Evolutionary conservation across 192 early-diverging fungal species (phyloP).

Genomic region (Coemansia sp.): DNA sequence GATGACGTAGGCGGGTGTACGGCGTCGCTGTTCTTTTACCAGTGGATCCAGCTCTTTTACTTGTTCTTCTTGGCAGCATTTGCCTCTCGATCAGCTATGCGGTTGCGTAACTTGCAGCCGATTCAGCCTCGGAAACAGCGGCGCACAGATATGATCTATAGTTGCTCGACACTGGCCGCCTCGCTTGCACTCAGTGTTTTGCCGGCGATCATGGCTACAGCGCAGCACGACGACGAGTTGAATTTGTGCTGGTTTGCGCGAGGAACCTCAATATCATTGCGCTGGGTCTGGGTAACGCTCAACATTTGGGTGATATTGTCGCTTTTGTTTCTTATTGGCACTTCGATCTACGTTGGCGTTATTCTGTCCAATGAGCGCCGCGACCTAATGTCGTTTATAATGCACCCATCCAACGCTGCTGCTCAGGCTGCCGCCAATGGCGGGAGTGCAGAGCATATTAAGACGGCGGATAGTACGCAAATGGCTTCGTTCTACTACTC

Average conservation of each 20-base stretch:
- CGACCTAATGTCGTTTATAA: constrained; percentile 32
- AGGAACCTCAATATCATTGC: constrained; percentile 14
- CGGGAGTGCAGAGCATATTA: background rate
- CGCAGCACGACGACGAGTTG: constrained; percentile 25
- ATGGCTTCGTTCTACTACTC: background rate
- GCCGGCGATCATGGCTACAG: constrained; percentile 34
- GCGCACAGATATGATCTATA: constrained; percentile 26
- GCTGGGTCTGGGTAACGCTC: constrained; percentile 53
- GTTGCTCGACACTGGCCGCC: constrained; percentile 15
- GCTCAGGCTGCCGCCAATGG: background rate
- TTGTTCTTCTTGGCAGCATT: constrained; percentile 43
- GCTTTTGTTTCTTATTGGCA: constrained; percentile 37
- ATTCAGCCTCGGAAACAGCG: constrained; percentile 18
- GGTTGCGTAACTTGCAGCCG: constrained; percentile 38
- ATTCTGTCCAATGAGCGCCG: constrained; percentile 47
- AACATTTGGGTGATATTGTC: constrained; percentile 41
- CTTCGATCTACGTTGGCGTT: constrained; percentile 34
- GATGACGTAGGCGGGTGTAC: constrained; percentile 16
- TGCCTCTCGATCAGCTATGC: constrained; percentile 37
- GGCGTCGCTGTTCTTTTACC: constrained; percentile 44
- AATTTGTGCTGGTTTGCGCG: constrained; percentile 38
- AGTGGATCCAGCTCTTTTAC: constrained; percentile 42
- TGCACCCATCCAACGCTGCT: constrained; percentile 3
- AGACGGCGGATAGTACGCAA: background rate
- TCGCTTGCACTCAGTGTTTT: constrained; percentile 36